Percentiles rank a stretch among this genome's conserved stretches.
These are phyloP conservation scores for Arthrobotrys pseudoclavata DNA, from an alignment of 2,329 filamentous ascomycete species.

Conservation along the genomic window DNA sequence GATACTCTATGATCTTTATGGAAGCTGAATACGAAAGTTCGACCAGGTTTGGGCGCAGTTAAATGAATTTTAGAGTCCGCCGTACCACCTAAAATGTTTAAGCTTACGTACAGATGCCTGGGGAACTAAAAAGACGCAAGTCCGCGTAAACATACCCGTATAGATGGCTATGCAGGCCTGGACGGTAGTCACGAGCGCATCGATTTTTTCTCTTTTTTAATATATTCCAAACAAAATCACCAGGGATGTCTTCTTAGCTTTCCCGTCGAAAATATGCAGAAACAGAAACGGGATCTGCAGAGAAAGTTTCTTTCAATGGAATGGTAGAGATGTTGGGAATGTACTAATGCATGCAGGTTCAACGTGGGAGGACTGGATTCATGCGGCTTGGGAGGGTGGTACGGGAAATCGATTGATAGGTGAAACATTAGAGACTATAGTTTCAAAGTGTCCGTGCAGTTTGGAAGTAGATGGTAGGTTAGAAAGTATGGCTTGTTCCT, in stretches of 20 bases:
- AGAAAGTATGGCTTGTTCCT: not conserved
- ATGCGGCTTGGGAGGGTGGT: constrained; percentile 4
- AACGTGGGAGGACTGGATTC: constrained; percentile 8
- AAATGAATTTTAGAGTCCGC: not conserved
- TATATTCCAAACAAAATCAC: constrained; percentile 24
- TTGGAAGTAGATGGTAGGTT: not conserved
- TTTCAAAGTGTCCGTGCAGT: not conserved
- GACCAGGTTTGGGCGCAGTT: not conserved
- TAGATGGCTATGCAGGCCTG: not conserved
- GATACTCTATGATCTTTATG: not conserved
- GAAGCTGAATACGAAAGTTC: constrained; percentile 16
- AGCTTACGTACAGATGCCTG: constrained; percentile 9
- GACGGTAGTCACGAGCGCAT: not conserved
- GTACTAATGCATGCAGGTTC: constrained; percentile 28
- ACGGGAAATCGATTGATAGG: constrained; percentile 1
- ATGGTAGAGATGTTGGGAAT: not conserved
- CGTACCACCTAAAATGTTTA: not conserved
- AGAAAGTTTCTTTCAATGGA: not conserved
- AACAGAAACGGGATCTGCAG: not conserved
- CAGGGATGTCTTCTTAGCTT: constrained; percentile 22
- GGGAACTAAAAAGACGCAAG: not conserved
- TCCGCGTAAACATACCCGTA: not conserved
- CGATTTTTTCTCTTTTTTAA: constrained; percentile 17
- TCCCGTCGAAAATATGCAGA: not conserved
- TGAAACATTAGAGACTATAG: constrained; percentile 1